Evolutionary conservation across 257 asterid genomes (phyloP).

Genomic region (Oldenlandia corymbosa): DNA sequence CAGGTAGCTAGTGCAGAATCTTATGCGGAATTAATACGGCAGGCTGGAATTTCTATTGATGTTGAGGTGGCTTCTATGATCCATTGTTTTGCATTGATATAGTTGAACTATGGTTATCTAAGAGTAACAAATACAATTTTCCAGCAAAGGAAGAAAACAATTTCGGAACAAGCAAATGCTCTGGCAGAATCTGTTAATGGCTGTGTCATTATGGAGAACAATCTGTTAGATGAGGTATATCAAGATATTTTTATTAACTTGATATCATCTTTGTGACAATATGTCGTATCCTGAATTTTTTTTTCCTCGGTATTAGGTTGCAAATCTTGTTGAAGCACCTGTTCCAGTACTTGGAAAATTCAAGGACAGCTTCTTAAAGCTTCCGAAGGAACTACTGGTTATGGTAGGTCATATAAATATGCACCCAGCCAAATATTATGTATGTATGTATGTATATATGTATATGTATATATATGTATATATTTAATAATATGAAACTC

Average conservation of each 20-base stretch:
- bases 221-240: constrained; percentile 74
- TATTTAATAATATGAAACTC: no score
- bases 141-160: constrained; percentile 76
- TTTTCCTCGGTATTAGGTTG: constrained; percentile 57
- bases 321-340: constrained; percentile 96
- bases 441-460: no score
- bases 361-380: constrained; percentile 72
- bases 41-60: constrained; percentile 62
- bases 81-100: not conserved
- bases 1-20: constrained; percentile 78
- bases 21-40: constrained; percentile 54
- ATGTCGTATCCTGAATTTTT: constrained; percentile 21
- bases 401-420: constrained; percentile 42
- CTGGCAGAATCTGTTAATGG: constrained; percentile 67
- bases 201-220: constrained; percentile 47
- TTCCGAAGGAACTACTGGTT: constrained; percentile 80
- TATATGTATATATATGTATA: no score
- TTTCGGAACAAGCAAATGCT: constrained; percentile 53
- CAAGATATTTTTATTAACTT: constrained; percentile 5
- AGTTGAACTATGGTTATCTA: not conserved
- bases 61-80: constrained; percentile 46
- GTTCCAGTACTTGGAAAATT: constrained; percentile 77
- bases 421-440: not conserved
- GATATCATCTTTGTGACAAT: constrained; percentile 11
- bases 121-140: constrained; percentile 17